A percentile compares a stretch with the other conserved stretches of the same genome.
phyloP scores from a whole-genome alignment of 2,329 filamentous ascomycete species.

The Alternaria conjuncta region DNA sequence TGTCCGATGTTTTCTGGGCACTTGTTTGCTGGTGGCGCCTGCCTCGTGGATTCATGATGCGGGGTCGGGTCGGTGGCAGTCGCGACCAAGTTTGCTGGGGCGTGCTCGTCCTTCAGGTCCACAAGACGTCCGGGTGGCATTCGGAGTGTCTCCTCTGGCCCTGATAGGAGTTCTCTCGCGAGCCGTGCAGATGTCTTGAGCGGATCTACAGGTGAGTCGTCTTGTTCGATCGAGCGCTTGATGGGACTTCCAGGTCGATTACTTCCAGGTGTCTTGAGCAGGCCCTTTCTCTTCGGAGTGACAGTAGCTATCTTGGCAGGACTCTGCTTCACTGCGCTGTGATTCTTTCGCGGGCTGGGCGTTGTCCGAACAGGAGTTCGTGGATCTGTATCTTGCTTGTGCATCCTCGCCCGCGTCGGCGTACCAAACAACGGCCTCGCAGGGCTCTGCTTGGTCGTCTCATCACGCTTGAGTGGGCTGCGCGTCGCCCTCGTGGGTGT shows the following conservation, averaged over 20 bases:
- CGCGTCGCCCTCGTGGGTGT: not conserved
- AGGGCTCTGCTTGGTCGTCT: not conserved
- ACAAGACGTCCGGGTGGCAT: not conserved
- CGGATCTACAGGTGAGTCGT: not conserved
- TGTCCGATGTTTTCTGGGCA: slow-evolving; percentile 20
- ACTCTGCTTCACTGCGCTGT: not conserved
- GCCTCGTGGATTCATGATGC: not conserved
- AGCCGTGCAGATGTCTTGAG: not conserved
- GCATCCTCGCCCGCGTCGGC: slow-evolving; percentile 5
- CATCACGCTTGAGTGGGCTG: not conserved
- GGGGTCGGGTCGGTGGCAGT: not conserved
- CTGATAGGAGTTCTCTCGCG: not conserved
- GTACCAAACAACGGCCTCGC: slow-evolving; percentile 10
- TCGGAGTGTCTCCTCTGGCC: not conserved
- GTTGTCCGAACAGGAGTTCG: not conserved
- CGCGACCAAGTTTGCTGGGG: not conserved
- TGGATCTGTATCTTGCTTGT: not conserved
- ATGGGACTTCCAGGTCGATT: slow-evolving; percentile 4
- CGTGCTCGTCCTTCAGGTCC: not conserved
- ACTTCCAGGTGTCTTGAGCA: not conserved
- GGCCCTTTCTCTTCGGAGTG: not conserved
- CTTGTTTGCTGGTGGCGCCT: not conserved
- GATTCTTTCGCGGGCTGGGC: slow-evolving; percentile 6
- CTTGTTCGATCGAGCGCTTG: slow-evolving; percentile 2
- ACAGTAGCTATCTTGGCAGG: not conserved